A percentile compares a stretch with the other conserved stretches of the same genome.
Conservation (phyloP, 2,329 filamentous ascomycete genomes). For the Dothideomycetidae sp. region DNA sequence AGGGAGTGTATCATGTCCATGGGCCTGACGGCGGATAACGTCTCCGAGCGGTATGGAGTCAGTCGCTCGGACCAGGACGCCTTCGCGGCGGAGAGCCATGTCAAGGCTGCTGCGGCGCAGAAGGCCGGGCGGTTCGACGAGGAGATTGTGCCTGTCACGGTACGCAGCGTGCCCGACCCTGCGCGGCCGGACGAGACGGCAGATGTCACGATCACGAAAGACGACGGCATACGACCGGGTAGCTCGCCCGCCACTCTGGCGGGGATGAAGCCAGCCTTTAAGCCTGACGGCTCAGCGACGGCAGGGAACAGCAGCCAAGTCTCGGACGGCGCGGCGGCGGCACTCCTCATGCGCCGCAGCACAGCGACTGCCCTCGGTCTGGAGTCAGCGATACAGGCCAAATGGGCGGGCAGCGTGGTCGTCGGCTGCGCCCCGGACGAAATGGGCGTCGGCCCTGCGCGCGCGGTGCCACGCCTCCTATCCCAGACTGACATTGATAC, state of each 20-base stretch:
- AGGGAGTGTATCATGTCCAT: conserved; percentile 87
- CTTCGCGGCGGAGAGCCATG: conserved; percentile 63
- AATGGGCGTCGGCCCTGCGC: conserved; percentile 82
- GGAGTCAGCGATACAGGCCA: conserved; percentile 55
- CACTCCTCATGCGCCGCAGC: conserved; percentile 70
- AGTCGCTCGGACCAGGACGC: conserved; percentile 64
- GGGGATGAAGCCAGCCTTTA: conserved; percentile 76
- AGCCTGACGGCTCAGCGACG: conserved; percentile 57
- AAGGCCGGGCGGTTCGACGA: conserved; percentile 53
- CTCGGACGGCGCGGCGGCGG: conserved; percentile 73
- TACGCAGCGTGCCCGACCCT: conserved; percentile 52
- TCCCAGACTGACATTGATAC: conserved; percentile 49
- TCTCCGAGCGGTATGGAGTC: conserved; percentile 63
- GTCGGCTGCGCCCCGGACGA: conserved; percentile 75
- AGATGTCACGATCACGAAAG: conserved; percentile 53
- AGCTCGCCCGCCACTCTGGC: conserved; percentile 57
- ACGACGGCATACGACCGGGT: conserved; percentile 67
- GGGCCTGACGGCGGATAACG: conserved; percentile 82
- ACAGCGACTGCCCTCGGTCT: conserved; percentile 64
- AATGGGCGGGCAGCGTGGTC: conserved; percentile 64
- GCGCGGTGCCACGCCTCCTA: conserved; percentile 77
- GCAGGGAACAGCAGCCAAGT: conserved; percentile 80
- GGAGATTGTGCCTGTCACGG: conserved; percentile 71
- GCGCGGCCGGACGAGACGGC: conserved; percentile 35
- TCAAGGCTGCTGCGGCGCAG: conserved; percentile 57